Conservation (phyloP, 2,329 filamentous ascomycete species). For the Hypoxylon sp. region DNA sequence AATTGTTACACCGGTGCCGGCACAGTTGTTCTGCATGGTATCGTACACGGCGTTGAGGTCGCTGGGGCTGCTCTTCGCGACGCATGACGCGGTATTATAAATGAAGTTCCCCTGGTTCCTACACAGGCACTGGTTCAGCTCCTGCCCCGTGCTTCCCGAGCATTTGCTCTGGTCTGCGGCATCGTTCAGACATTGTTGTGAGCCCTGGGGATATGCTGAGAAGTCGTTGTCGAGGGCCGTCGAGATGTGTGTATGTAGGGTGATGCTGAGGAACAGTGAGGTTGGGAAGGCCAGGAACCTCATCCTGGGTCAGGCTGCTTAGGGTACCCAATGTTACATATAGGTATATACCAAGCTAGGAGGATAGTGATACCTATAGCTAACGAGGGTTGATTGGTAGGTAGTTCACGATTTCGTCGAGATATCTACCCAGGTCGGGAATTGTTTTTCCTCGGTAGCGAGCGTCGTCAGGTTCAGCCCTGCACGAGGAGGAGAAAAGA, state of each 20-base stretch:
- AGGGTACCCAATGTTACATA: background rate
- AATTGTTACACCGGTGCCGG: conserved; percentile 61
- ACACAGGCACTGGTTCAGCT: conserved; percentile 67
- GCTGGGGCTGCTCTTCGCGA: conserved; percentile 56
- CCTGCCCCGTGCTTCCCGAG: conserved; percentile 56
- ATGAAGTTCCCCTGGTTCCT: conserved; percentile 66
- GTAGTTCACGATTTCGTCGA: conserved; percentile 4
- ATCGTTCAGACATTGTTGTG: conserved; percentile 62
- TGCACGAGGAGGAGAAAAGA: conserved; percentile 7
- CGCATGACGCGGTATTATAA: conserved; percentile 62
- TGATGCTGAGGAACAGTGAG: conserved; percentile 50
- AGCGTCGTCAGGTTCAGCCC: background rate
- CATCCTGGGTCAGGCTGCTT: conserved; percentile 36
- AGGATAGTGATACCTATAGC: background rate
- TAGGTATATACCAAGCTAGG: background rate
- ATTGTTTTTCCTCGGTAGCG: conserved; percentile 11
- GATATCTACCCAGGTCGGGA: background rate
- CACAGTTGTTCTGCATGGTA: conserved; percentile 62
- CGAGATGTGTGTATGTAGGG: conserved; percentile 47
- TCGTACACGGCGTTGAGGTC: conserved; percentile 62
- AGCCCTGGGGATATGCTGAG: conserved; percentile 58
- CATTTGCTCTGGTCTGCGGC: conserved; percentile 61
- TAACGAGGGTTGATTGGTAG: background rate
- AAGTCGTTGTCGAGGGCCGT: conserved; percentile 59
- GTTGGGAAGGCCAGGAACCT: conserved; percentile 41